phyloP scores from a whole-genome alignment of 257 asterid genomes.

The Solanum dulcamara region DNA sequence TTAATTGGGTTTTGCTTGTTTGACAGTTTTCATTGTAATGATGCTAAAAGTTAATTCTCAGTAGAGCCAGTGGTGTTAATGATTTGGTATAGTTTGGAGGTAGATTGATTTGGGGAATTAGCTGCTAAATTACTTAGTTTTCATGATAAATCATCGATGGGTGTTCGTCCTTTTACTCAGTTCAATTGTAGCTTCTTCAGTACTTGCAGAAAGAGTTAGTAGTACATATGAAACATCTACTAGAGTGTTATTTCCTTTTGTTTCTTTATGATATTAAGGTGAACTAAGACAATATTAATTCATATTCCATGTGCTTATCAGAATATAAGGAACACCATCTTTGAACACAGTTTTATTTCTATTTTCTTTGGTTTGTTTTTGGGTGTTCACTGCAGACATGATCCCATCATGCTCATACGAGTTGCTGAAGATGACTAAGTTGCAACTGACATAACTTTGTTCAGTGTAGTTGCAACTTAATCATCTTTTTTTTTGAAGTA shows the following conservation, averaged over 20 bases:
- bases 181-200: neutral
- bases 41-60: neutral
- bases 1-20: neutral
- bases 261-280: neutral
- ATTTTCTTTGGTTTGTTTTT: neutral
- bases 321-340: neutral
- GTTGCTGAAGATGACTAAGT: neutral
- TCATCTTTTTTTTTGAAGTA: too few species aligned
- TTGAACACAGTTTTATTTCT: neutral
- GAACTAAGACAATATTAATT: neutral
- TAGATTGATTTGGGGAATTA: neutral
- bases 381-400: neutral
- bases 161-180: neutral
- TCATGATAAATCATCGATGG: neutral
- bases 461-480: too few species aligned
- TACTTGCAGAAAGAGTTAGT: neutral
- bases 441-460: neutral
- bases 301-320: neutral
- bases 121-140: neutral
- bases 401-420: neutral
- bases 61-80: neutral
- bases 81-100: neutral
- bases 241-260: neutral
- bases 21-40: neutral
- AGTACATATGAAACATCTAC: neutral